Evolutionary conservation across 1,139 yeast genomes (phyloP).

Genomic region (Pneumocystis sp.): DNA sequence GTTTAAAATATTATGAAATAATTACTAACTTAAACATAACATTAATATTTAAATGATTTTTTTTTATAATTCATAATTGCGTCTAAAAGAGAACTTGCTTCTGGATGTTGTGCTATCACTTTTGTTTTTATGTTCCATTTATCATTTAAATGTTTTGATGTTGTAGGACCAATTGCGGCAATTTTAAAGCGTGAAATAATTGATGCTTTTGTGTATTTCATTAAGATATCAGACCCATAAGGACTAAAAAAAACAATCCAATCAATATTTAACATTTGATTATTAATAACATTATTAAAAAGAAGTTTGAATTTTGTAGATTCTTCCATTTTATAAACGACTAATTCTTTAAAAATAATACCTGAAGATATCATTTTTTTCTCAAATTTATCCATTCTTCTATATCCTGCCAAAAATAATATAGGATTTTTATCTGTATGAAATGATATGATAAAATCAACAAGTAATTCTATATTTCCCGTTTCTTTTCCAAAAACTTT

Average conservation of each 20-base stretch:
- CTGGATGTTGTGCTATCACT: constrained; percentile 42
- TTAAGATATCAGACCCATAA: constrained; percentile 60
- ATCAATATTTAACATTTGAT: constrained; percentile 16
- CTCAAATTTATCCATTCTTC: constrained; percentile 71
- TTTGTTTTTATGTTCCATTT: constrained; percentile 39
- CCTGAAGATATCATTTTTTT: constrained; percentile 35
- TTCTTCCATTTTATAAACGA: constrained; percentile 54
- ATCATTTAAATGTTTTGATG: constrained; percentile 42
- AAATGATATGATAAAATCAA: constrained; percentile 43
- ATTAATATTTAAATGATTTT: background rate
- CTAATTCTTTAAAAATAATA: constrained; percentile 42
- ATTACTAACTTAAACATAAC: background rate
- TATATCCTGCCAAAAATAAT: constrained; percentile 74
- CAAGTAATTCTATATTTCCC: constrained; percentile 64
- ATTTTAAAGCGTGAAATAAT: constrained; percentile 24
- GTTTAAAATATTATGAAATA: background rate
- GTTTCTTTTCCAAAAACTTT: constrained; percentile 53
- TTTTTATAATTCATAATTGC: constrained; percentile 2
- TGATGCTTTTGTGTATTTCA: constrained; percentile 28
- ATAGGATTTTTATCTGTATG: constrained; percentile 15
- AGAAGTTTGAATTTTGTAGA: constrained; percentile 31
- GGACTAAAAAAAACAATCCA: constrained; percentile 89
- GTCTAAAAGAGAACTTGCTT: background rate
- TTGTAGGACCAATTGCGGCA: constrained; percentile 91
- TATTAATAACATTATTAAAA: constrained; percentile 16